These are phyloP conservation scores for Gossypium stocksii DNA, from an alignment of 345 rosid species.

Conservation along the genomic window DNA sequence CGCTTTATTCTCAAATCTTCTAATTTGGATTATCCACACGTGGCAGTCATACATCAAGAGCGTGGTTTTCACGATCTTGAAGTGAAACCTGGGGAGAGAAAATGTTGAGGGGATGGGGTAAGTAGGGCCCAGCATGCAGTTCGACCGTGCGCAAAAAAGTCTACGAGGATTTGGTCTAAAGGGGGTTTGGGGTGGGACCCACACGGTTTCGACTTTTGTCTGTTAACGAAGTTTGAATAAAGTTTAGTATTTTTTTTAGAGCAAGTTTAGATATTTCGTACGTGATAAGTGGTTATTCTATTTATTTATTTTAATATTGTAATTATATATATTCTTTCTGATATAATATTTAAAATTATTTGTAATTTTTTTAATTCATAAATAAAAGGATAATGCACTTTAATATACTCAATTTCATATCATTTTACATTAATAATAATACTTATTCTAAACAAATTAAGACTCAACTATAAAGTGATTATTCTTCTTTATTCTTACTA, in stretches of 20 bases:
- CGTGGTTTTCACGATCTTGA: neutral
- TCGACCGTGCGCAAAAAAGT: conserved; percentile 48
- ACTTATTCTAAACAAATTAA: no score
- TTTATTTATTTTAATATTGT: no score
- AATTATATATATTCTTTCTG: rapidly evolving
- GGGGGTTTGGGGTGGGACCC: conserved; percentile 27
- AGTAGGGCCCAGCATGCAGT: conserved; percentile 17
- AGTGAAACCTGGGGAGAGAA: neutral
- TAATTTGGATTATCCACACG: neutral
- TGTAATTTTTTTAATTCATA: rapidly evolving
- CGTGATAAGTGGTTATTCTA: no score
- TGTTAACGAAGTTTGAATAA: neutral
- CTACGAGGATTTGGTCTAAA: conserved; percentile 30
- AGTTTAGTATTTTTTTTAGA: neutral
- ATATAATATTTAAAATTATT: no score
- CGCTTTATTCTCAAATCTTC: neutral
- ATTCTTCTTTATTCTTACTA: no score
- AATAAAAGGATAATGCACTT: rapidly evolving
- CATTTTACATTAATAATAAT: no score
- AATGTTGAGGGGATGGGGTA: neutral
- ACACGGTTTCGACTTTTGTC: conserved; percentile 35
- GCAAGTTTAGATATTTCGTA: no score
- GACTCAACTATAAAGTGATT: no score
- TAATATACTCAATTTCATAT: rapidly evolving
- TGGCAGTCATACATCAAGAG: neutral